Evolutionary conservation across 129 eudicot species (phyloP).

Genomic region (Flaveria brownii): DNA sequence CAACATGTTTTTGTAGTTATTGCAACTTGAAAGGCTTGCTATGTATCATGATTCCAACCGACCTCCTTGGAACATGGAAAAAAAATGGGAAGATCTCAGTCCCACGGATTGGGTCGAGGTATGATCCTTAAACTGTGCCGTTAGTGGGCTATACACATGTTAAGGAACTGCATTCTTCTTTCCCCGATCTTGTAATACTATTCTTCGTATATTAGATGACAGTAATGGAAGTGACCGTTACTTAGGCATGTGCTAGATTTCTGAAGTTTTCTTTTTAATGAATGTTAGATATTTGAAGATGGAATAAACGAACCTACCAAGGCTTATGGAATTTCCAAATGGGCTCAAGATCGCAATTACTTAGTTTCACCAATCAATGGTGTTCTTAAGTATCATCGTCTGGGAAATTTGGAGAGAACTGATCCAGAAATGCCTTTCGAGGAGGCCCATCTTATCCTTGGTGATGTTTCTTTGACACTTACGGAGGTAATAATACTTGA

Average conservation of each 20-base stretch:
- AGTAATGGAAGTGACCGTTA: constrained; percentile 18
- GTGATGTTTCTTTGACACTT: constrained; percentile 76
- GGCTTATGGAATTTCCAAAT: constrained; percentile 41
- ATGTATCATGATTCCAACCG: constrained; percentile 92
- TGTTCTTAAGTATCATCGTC: constrained; percentile 83
- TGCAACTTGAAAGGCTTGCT: constrained; percentile 99
- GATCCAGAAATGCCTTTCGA: constrained; percentile 79
- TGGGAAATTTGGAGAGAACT: constrained; percentile 80
- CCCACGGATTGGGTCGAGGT: constrained; percentile 97
- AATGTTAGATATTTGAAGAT: constrained; percentile 80
- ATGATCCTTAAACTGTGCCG: constrained; percentile 27
- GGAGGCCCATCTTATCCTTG: constrained; percentile 76
- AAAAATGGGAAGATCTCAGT: constrained; percentile 89
- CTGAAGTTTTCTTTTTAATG: constrained; percentile 3
- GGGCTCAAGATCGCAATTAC: constrained; percentile 78
- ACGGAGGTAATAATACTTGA: constrained; percentile 65
- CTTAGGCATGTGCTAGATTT: constrained; percentile 25
- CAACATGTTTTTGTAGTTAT: constrained; percentile 50
- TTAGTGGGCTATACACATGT: not conserved
- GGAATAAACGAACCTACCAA: constrained; percentile 73
- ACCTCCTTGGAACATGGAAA: constrained; percentile 74
- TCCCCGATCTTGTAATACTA: not conserved
- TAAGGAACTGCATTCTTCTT: not conserved
- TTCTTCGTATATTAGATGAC: constrained; percentile 3
- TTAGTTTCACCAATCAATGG: constrained; percentile 93